Conservation (phyloP, 306 rosid species). For the Quercus engelmannii region DNA sequence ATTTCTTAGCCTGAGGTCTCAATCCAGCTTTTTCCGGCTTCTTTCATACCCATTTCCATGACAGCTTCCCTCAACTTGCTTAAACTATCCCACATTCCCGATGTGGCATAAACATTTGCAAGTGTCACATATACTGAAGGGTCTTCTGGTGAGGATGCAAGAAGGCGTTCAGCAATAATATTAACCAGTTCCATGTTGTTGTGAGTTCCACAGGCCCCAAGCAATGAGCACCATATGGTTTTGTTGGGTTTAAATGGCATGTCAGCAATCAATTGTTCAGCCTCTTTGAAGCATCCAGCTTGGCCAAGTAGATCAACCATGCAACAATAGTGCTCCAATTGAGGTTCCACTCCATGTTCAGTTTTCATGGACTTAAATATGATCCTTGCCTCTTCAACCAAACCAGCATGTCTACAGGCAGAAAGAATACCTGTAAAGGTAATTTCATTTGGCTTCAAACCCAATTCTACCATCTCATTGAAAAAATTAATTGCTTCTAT, state of each 20-base stretch:
- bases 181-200: constrained; percentile 54
- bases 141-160: constrained; percentile 53
- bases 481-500: constrained; percentile 53
- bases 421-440: constrained; percentile 78
- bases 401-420: constrained; percentile 80
- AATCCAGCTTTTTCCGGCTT: constrained; percentile 89
- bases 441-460: constrained; percentile 63
- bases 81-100: constrained; percentile 74
- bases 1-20: constrained; percentile 54
- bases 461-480: constrained; percentile 60
- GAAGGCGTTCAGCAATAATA: constrained; percentile 53
- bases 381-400: constrained; percentile 60
- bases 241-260: constrained; percentile 77
- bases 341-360: constrained; percentile 47
- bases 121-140: constrained; percentile 68
- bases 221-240: constrained; percentile 70
- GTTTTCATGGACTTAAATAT: constrained; percentile 60
- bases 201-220: constrained; percentile 65
- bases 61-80: constrained; percentile 58
- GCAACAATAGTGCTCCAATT: constrained; percentile 72
- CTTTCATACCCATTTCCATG: constrained; percentile 51
- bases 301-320: constrained; percentile 83
- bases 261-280: constrained; percentile 42
- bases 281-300: constrained; percentile 64
- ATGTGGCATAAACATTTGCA: constrained; percentile 67